A percentile compares a stretch with the other conserved stretches of the same genome.
Conservation (phyloP, 176 grass and related monocot species). For the Miscanthus lutarioriparius region DNA sequence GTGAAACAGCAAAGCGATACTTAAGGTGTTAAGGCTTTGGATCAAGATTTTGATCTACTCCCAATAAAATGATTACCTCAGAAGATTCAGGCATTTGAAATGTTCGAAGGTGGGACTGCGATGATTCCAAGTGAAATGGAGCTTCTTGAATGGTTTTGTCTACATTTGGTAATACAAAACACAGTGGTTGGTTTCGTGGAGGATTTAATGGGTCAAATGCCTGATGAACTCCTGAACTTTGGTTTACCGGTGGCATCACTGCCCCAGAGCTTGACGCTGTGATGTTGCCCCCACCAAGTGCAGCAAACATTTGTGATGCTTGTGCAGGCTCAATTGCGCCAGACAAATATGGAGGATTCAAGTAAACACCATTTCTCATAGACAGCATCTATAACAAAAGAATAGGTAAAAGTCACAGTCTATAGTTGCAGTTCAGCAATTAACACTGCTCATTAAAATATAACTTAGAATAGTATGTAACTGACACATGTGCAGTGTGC, state of each 20-base stretch:
- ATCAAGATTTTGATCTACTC: not conserved
- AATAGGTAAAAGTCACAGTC: not conserved
- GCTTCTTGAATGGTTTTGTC: constrained; percentile 46
- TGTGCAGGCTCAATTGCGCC: constrained; percentile 70
- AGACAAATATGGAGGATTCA: constrained; percentile 71
- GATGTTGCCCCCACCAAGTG: constrained; percentile 51
- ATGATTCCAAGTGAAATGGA: constrained; percentile 48
- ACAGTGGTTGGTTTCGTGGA: constrained; percentile 47
- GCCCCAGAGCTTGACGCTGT: constrained; percentile 39
- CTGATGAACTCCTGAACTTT: constrained; percentile 59
- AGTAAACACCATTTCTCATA: constrained; percentile 89
- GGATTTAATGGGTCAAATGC: constrained; percentile 49
- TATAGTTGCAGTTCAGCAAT: not conserved
- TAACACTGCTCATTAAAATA: not conserved
- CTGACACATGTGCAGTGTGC: not conserved
- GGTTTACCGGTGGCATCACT: constrained; percentile 54
- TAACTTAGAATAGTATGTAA: constrained; percentile 17
- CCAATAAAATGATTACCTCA: constrained; percentile 53
- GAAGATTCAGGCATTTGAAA: constrained; percentile 72
- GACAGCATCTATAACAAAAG: constrained; percentile 70
- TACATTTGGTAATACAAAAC: constrained; percentile 43
- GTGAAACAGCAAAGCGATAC: constrained; percentile 15
- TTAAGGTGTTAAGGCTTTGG: not conserved
- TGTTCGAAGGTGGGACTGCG: constrained; percentile 49
- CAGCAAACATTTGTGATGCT: constrained; percentile 76